Evolutionary conservation across 1,284 basidiomycete species (phyloP).

Genomic region (Kwoniella shivajii): DNA sequence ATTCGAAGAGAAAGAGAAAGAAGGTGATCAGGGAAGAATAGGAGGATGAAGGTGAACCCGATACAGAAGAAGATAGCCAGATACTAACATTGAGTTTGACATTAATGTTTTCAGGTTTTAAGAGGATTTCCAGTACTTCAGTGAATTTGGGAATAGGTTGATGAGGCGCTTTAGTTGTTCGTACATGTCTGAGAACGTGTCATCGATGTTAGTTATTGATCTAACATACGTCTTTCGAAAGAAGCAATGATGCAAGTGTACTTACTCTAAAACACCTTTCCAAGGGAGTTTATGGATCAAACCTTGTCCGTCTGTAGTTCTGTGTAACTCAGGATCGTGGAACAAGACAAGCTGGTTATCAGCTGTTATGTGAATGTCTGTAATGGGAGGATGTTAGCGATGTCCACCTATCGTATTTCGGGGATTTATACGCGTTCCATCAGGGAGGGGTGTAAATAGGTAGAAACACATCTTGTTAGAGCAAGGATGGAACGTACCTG

Average conservation of each 20-base stretch:
- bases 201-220: background rate
- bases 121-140: conserved; percentile 77
- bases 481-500: no score
- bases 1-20: conserved; percentile 60
- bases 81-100: conserved; percentile 74
- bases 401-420: no score
- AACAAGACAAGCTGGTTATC: conserved; percentile 94
- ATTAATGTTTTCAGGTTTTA: conserved; percentile 64
- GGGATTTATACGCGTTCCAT: no score
- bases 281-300: conserved; percentile 58
- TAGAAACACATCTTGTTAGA: background rate
- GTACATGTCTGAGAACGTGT: conserved; percentile 60
- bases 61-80: background rate
- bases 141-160: conserved; percentile 86
- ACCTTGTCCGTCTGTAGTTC: conserved; percentile 62
- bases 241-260: conserved; percentile 9
- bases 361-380: conserved; percentile 93
- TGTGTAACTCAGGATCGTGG: conserved; percentile 74
- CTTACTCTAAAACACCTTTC: conserved; percentile 52
- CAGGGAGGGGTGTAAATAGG: background rate
- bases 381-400: no score
- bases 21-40: conserved; percentile 72
- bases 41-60: conserved; percentile 34
- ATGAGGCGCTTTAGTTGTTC: conserved; percentile 76
- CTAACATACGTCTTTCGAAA: no score